Conservation (phyloP, 306 rosid species). For the Prunus campanulata region DNA sequence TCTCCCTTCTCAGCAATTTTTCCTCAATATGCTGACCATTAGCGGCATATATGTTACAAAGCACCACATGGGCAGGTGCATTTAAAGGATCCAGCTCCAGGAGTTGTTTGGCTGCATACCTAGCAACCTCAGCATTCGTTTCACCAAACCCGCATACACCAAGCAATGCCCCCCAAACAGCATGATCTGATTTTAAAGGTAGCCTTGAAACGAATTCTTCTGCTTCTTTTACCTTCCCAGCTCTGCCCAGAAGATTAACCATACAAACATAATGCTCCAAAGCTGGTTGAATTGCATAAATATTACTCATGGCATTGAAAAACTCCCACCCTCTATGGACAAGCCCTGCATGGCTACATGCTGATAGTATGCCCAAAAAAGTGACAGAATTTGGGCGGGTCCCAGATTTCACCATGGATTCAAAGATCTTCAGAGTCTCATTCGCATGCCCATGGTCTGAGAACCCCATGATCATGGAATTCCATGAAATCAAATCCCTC, state of each 20-base stretch:
- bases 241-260: conserved; percentile 69
- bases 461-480: conserved; percentile 68
- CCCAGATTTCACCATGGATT: conserved; percentile 52
- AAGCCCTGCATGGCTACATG: conserved; percentile 68
- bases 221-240: conserved; percentile 64
- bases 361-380: conserved; percentile 62
- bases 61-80: conserved; percentile 63
- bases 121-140: conserved; percentile 44
- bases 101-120: conserved; percentile 48
- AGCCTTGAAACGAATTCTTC: conserved; percentile 56
- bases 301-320: conserved; percentile 42
- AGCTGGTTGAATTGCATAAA: conserved; percentile 54
- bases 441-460: conserved; percentile 56
- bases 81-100: conserved; percentile 64
- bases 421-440: conserved; percentile 41
- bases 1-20: conserved; percentile 55
- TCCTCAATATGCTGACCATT: conserved; percentile 46
- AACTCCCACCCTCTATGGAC: conserved; percentile 51
- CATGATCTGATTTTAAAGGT: conserved; percentile 52
- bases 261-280: conserved; percentile 65
- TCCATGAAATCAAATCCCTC: conserved; percentile 66
- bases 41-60: conserved; percentile 64
- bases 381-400: conserved; percentile 55
- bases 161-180: conserved; percentile 74
- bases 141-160: conserved; percentile 54